Evolutionary conservation across 108 stramenopile genomes (phyloP), one percentile per base, ranked within the genome.

Genomic region (Cyclotella baltica): DNA sequence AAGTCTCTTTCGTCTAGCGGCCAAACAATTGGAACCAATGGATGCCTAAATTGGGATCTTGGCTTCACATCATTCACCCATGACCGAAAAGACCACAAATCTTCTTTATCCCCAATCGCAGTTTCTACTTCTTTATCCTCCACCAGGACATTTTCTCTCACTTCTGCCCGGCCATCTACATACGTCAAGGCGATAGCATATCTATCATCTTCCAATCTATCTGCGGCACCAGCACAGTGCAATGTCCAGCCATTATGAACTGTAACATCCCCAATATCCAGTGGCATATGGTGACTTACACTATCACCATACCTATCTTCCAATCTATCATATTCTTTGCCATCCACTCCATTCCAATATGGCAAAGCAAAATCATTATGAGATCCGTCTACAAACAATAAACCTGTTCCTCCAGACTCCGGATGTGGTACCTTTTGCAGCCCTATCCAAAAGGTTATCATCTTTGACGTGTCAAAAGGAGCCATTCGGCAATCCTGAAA

Each of bases 361-460:
- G 95, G 92, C 50, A 96, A 58, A 22, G 92, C 92, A 77, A 93
- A 87, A 62, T 96, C 95, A 18, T 77, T 73, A 59, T 96, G 95
- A 55, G 86, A 87, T 30, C 88, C 87, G 28, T 89, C 86, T 28
- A 87, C 90, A 73, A 93, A 96, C 0, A 88, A 40, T 18, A 93
- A 76, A 18, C 81, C 95, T 28, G 89, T 90, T 8, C 89, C 91
- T 9, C 83, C 86, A 58, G 76, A 73, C 35, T 83, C 81, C 25
- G 43, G 78, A 0, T 27, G 19, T 38, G 90, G 88, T 23, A 96
- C 80, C 9, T 71, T 58, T 23, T 91, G 86, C 25, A 96, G 63
- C 31, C 91, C 91, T 10, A 96, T 93, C 95, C 95, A 96, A 71
- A 96, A 93, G 8, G 95, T 91, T 10, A 96, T 83, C 87, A 96